These are phyloP conservation scores for Camptophora hylomeconis DNA, from an alignment of 2,329 filamentous ascomycete genomes.

Conservation along the genomic window DNA sequence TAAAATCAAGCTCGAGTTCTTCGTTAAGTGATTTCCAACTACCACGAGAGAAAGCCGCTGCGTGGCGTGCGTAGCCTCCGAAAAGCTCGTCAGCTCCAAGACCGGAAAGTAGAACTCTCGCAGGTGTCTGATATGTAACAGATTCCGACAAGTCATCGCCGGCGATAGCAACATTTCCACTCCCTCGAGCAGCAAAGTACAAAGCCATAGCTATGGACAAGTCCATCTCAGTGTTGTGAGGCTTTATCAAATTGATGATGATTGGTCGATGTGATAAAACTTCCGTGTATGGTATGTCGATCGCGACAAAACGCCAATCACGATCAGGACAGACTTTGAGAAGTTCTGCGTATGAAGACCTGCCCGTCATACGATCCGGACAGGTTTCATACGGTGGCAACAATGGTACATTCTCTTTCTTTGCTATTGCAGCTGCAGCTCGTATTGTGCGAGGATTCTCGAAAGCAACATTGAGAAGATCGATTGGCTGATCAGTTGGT, in stretches of 20 bases:
- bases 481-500: constrained; percentile 55
- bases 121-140: constrained; percentile 52
- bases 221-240: constrained; percentile 98
- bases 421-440: constrained; percentile 36
- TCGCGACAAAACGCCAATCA: constrained; percentile 63
- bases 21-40: constrained; percentile 62
- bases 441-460: constrained; percentile 70
- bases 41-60: constrained; percentile 55
- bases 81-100: constrained; percentile 94
- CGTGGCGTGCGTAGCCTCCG: constrained; percentile 79
- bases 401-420: constrained; percentile 10
- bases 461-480: constrained; percentile 91
- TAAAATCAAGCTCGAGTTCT: constrained; percentile 75
- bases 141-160: constrained; percentile 5
- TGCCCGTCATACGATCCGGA: constrained; percentile 79
- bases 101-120: constrained; percentile 78
- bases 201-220: constrained; percentile 83
- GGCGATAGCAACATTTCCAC: constrained; percentile 32
- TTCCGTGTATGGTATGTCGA: constrained; percentile 73
- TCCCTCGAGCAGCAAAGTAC: constrained; percentile 83
- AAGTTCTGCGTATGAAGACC: constrained; percentile 67
- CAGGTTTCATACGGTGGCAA: constrained; percentile 62
- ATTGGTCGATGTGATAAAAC: constrained; percentile 53
- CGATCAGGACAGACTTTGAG: constrained; percentile 53
- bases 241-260: constrained; percentile 68